These are phyloP conservation scores for Amylocarpus encephaloides DNA, from an alignment of 2,329 filamentous ascomycete species.

Conservation along the genomic window DNA sequence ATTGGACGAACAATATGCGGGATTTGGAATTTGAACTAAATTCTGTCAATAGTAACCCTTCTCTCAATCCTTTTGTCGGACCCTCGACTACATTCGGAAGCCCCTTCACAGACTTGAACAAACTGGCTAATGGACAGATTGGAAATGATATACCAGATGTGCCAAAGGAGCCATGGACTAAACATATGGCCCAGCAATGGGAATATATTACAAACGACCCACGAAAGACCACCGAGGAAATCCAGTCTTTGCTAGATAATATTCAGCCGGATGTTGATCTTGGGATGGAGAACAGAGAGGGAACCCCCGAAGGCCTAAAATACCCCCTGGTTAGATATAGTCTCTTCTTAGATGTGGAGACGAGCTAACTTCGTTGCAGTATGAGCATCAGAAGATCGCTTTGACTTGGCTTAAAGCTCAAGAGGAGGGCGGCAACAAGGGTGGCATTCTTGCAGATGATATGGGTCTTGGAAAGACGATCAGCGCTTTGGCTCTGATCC, in stretches of 20 bases:
- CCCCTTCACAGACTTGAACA: slow-evolving; percentile 33
- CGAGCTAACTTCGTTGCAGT: slow-evolving; percentile 32
- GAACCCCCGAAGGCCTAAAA: slow-evolving; percentile 62
- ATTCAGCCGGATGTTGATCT: slow-evolving; percentile 67
- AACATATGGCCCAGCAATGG: slow-evolving; percentile 16
- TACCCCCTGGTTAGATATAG: slow-evolving; percentile 43
- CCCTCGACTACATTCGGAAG: not conserved
- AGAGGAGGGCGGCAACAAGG: slow-evolving; percentile 65
- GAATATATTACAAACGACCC: slow-evolving; percentile 36
- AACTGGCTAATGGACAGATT: slow-evolving; percentile 35
- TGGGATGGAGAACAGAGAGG: slow-evolving; percentile 53
- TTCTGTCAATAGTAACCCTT: not conserved
- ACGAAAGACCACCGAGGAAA: slow-evolving; percentile 54
- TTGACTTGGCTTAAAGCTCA: slow-evolving; percentile 70
- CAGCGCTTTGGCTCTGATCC: slow-evolving; percentile 66
- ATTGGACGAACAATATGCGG: not conserved
- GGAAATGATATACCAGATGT: slow-evolving; percentile 31
- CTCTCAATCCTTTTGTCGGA: not conserved
- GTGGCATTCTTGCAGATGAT: slow-evolving; percentile 69
- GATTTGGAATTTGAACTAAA: not conserved
- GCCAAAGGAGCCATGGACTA: slow-evolving; percentile 28
- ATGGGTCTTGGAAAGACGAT: slow-evolving; percentile 86
- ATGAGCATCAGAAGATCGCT: slow-evolving; percentile 76
- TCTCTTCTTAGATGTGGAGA: not conserved
- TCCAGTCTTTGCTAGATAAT: slow-evolving; percentile 63